These are phyloP conservation scores for Mycena sp. DNA, from an alignment of 1,284 basidiomycete genomes.

Conservation along the genomic window DNA sequence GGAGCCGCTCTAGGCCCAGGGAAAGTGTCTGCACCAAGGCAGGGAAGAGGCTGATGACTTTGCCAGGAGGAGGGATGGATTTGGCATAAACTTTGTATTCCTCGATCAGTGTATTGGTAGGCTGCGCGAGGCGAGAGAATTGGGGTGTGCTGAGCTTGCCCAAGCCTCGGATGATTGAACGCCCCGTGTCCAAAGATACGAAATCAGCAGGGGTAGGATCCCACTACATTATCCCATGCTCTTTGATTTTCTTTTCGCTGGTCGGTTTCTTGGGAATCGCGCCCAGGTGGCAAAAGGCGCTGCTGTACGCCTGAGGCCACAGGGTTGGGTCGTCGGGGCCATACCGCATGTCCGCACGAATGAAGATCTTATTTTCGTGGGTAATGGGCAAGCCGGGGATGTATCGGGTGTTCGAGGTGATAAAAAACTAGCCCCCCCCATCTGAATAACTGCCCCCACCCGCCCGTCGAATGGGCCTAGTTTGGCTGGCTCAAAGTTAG, in stretches of 20 bases:
- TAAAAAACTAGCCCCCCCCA: background rate
- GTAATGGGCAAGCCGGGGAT: background rate
- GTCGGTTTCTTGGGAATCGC: background rate
- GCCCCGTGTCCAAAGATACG: background rate
- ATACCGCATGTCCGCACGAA: background rate
- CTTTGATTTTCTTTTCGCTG: background rate
- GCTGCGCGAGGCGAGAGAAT: background rate
- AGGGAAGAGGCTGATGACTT: too few relatives aligned
- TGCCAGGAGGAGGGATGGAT: background rate
- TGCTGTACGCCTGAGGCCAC: background rate
- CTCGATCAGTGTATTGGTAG: background rate
- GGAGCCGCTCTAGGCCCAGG: too few relatives aligned
- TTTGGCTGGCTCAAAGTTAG: too few relatives aligned
- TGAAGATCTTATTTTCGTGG: background rate
- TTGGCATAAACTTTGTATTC: background rate
- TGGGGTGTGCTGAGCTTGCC: background rate
- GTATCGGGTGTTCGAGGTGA: background rate
- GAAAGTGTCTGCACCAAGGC: too few relatives aligned
- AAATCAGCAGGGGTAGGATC: background rate
- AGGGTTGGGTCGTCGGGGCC: background rate
- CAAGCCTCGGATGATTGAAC: background rate
- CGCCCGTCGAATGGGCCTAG: slow-evolving; percentile 2
- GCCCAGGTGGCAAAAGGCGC: background rate
- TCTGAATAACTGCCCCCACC: background rate
- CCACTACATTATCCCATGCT: background rate